Evolutionary conservation across 108 stramenopile species (phyloP).

Genomic region (Discostella stelligeroides): DNA sequence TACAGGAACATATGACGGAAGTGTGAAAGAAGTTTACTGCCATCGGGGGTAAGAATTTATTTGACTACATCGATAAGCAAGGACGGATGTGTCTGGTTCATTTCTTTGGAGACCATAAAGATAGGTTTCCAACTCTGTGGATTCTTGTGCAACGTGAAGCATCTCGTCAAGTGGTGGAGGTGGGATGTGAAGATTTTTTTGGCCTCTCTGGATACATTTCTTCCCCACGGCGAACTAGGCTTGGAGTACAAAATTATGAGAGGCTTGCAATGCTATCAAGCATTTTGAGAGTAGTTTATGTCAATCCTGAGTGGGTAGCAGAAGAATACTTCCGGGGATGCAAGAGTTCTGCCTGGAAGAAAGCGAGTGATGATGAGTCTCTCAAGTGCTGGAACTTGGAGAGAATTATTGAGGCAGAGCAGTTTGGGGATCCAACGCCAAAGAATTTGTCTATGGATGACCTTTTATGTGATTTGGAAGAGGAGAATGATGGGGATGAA

Average conservation of each 20-base stretch:
- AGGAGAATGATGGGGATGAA: background rate
- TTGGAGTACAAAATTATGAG: constrained; percentile 12
- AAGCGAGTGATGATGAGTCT: constrained; percentile 16
- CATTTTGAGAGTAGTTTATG: constrained; percentile 9
- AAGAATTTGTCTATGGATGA: background rate
- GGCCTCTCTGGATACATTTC: constrained; percentile 7
- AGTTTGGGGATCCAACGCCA: background rate
- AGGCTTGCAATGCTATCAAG: constrained; percentile 9
- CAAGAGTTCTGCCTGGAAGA: constrained; percentile 6
- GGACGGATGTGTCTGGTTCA: too few species aligned
- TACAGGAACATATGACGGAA: too few species aligned
- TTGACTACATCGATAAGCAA: too few species aligned
- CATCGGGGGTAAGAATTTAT: too few species aligned
- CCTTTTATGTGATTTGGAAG: background rate
- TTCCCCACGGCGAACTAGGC: background rate
- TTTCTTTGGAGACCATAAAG: constrained; percentile 8
- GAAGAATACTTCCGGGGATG: constrained; percentile 11
- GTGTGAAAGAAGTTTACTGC: too few species aligned
- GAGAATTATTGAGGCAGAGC: constrained; percentile 15
- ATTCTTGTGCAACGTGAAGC: constrained; percentile 13
- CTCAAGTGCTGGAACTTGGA: constrained; percentile 27
- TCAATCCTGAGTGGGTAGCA: constrained; percentile 7
- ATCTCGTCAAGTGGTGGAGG: constrained; percentile 12
- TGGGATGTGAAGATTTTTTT: constrained; percentile 21
- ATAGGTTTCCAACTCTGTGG: background rate